Evolutionary conservation across 257 asterid species (phyloP), one percentile per base, ranked within the genome.

Genomic region (Petrea volubilis): DNA sequence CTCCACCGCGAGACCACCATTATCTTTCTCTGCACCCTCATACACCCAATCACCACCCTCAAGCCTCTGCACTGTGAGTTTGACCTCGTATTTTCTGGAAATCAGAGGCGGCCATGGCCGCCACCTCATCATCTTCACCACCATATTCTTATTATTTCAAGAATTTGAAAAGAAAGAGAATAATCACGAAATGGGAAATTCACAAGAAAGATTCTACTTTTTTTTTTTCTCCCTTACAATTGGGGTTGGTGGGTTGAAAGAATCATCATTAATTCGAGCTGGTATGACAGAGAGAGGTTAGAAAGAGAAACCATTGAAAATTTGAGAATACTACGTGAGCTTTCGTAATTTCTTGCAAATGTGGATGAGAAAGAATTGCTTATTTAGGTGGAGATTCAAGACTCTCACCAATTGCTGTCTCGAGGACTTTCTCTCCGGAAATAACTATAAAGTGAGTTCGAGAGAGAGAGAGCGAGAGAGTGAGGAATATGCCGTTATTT

Each of bases 91-190:
- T 71, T 87, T 93, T 56, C 80, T 85, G 5, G 98, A 79, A 58
- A 81, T 72, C 7, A 83, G 83, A 18, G 98, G 98, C 53, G 98
- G 98, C 98, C 98, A 93, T 57, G 98, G 98, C 67, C 97, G 87
- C 98, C 98, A 93, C 79, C 82, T 84, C 90, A 93, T 90, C 80
- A 93, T 87, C 82, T 90, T 93, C 79, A 84, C 98, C 82, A 87
- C 97, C 98, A 92, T 91, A 85, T 40, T 28, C 29, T 17, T 52
- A 29, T n/a, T 20, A 68, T 24, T 40, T 64, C 69, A 49, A 38
- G n/a, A 73, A 73, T 61, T 66, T 17, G 8, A n/a, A n/a, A n/a
- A n/a, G n/a, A n/a, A 43, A n/a, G 12, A 55, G 75, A 66, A 70
- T 3, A 40, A 25, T 49, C 52, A 47, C 27, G n/a, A 52, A 76